Conservation (phyloP, 176 grass and related monocot species). For the Oropetium thomaeum region DNA sequence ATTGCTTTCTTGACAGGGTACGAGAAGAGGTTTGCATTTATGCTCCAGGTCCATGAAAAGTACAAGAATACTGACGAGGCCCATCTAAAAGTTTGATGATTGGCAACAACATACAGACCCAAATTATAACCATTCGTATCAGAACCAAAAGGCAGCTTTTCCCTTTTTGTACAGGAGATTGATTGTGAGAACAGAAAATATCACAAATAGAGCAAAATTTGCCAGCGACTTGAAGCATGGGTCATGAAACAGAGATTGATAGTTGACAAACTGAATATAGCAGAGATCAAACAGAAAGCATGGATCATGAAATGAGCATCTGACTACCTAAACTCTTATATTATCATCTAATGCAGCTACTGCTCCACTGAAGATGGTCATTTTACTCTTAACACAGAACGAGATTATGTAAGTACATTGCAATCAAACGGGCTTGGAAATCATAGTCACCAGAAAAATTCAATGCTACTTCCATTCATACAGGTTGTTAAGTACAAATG, state of each 20-base stretch:
- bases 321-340: not conserved
- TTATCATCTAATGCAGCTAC: conserved; percentile 2
- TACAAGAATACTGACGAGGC: not conserved
- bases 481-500: not conserved
- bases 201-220: not conserved
- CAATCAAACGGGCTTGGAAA: not conserved
- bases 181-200: not conserved
- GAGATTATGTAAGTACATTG: not conserved
- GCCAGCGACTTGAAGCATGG: not conserved
- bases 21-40: not conserved
- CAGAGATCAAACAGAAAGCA: not conserved
- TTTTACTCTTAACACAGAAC: conserved; percentile 4
- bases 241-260: no score
- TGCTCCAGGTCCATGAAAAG: not conserved
- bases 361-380: not conserved
- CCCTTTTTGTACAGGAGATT: not conserved
- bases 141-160: not conserved
- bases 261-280: not conserved
- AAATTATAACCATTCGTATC: not conserved
- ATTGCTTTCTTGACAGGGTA: not conserved
- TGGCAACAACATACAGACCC: not conserved
- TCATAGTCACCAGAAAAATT: not conserved
- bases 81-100: not conserved
- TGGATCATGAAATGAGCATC: not conserved
- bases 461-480: not conserved